Evolutionary conservation across 1,139 yeast genomes (phyloP), one percentile per base, ranked within the genome.

Genomic region (Blastobotrys illinoisensis): DNA sequence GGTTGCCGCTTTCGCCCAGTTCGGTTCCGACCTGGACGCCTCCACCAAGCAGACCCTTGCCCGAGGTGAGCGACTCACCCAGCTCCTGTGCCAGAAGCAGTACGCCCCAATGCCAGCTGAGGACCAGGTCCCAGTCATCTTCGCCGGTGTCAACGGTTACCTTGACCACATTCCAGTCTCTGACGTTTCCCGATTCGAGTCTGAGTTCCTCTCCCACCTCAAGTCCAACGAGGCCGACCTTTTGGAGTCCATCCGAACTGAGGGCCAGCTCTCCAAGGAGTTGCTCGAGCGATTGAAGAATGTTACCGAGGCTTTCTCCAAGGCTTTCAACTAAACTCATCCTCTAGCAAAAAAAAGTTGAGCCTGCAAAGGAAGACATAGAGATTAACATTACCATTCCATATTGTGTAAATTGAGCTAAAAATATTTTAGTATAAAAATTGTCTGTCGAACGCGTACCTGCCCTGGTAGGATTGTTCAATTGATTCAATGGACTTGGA

Each of bases 61-160:
- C 72, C 93, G 99, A 87, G 99, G 99, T 90, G 99, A 95, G 86
- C 95, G 99, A 85, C 88, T 95, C 76, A 93, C 99, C 71, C 99
- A 91, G 83, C 81, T 95, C 77, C 86, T 95, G 78, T 91, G 91
- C 81, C 99, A 95, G 84, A 88, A 85, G 79, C 99, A 95, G 83
- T 88, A 86, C 83, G 73, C 86, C 71, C 99, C 99, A 76, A 80
- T 91, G 76, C 86, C 97, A 75, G 96, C 98, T 72, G 97, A 93
- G 80, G 97, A 91, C 81, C 97, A 90, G 83, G 99, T 95, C 64
- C 99, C 99, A 76, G 82, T 90, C 74, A 91, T 95, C 75, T 95
- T 77, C 83, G 99, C 99, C 67, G 99, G 70, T 67, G 99, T 95
- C 73, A 91, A 93, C 85, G 99, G 99, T 85, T 89, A 74, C 91